Base-by-base conservation (phyloP, 352 stramenopile genomes). In the Phytophthora lateralis region DNA sequence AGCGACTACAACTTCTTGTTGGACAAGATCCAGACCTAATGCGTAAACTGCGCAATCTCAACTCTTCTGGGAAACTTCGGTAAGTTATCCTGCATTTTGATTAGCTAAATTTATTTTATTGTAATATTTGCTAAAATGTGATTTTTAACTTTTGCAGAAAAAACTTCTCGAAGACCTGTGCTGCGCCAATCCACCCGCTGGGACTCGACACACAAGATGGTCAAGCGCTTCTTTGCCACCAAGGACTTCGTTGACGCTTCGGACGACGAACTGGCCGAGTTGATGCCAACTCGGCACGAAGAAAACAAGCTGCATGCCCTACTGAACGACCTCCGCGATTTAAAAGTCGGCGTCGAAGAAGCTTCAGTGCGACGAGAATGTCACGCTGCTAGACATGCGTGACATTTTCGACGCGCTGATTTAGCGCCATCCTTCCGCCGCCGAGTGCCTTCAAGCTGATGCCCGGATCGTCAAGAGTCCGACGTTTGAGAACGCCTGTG, bases 261-360 rank as follows among this genome's bases (percentile, higher is more conserved):
- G 20, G 24, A 46, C 10, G 43, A 48, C 11, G 34, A 47, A 29
- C 17, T 48, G 32, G 10, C 8, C 9, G 30, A 53, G 46, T 18
- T 53, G 11, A 42, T 53, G n/a, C 46, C n/a, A 15, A 42, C 46
- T 6, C 26, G 30, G 15, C 17, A 42, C 51, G 12, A 60, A 45
- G n/a, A 60, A n/a, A 60, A 44, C 38, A 57, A 57, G 26, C 38
- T 44, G 26, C 9, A 6, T 10, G 46, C 41, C 2, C 29, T 60
- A 3, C 38, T 20, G 41, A 30, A 60, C 17, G 39, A 59, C 27
- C 14, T 50, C n/a, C 38, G 17, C n/a, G 29, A 14, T 11, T 50
- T 59, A 39, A 42, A 50, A n/a, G n/a, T n/a, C n/a, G n/a, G n/a
- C n/a, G 29, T 50, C 39, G 10, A 59, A 59, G 27, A 50, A 50